Base-by-base conservation (phyloP, 805 yeast species). In the Hanseniaspora occidentalis region DNA sequence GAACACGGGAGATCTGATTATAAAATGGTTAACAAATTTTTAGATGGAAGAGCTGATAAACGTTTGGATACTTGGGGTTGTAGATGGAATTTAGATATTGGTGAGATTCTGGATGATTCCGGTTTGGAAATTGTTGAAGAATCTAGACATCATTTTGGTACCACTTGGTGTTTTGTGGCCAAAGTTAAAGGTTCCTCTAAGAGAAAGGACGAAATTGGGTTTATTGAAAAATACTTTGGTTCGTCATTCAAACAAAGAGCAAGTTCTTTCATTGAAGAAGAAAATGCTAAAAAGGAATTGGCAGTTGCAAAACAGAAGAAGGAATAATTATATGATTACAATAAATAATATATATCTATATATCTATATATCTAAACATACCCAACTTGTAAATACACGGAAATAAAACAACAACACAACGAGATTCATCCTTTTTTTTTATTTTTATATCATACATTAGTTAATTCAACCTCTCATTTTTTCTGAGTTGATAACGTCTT, bases 11-110 rank as follows among this genome's bases (percentile, higher is more conserved):
- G 96, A 50, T 84, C 96, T 41, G 67, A 75, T 0, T 85, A 78
- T 65, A 79, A 76, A 40, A 74, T 79, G 39, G 72, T 92, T 48
- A 92, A 92, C 60, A 71, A 75, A 22, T 75, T 81, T 42, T 66
- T 92, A 57, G 96, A 92, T 58, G 73, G 75, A 45, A 69, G 92
- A 46, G 88, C 96, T 3, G 86, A 76, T 45, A 73, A 75, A 49
- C 79, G 96, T 60, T 73, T 88, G 63, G 74, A 80, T 44, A 76
- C 79, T 3, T 92, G 97, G 96, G 98, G 96, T 1, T 92, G 98
- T 60, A 69, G 97, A 54, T 92, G 97, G 96, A 92, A 92, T 56
- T 65, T 92, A 47, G 97, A 92, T 55, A 84, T 92, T 48, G 94
- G 88, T 19, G 94, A 81, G 50, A 67, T 92, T 31, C 70, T 92